These are phyloP conservation scores for Diaporthe sp. DNA, from an alignment of 2,329 filamentous ascomycete species.

Conservation along the genomic window DNA sequence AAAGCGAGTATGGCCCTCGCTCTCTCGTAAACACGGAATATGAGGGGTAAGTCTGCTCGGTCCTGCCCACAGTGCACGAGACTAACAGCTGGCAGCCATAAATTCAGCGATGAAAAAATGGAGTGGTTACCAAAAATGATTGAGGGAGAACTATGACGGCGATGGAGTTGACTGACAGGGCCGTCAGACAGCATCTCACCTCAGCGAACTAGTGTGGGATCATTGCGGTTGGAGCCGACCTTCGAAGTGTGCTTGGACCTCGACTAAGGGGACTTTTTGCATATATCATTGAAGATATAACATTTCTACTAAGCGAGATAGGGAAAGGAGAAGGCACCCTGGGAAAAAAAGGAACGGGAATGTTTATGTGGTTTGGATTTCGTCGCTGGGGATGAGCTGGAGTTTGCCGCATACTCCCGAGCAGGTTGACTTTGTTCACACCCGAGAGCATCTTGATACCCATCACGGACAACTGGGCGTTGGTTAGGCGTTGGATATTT, in stretches of 20 bases:
- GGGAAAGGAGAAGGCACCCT: neutral
- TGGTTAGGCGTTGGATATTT: conserved; percentile 6
- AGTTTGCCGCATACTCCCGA: neutral
- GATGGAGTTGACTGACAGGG: neutral
- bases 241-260: neutral
- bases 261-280: neutral
- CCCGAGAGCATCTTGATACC: conserved; percentile 17
- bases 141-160: neutral
- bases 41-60: conserved; percentile 59
- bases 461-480: conserved; percentile 14
- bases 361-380: neutral
- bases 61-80: neutral
- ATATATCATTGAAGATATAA: neutral
- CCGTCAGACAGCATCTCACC: neutral
- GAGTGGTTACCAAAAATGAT: conserved; percentile 46
- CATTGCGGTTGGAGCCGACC: neutral
- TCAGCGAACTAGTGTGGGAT: neutral
- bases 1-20: conserved; percentile 67
- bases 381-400: neutral
- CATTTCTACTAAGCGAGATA: neutral
- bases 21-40: conserved; percentile 65
- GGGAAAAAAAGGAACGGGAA: neutral
- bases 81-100: conserved; percentile 50
- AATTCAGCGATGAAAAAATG: conserved; percentile 55
- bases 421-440: neutral